Evolutionary conservation across 805 yeast species (phyloP), one percentile per base, ranked within the genome.

Genomic region (Blastobotrys attinorum): DNA sequence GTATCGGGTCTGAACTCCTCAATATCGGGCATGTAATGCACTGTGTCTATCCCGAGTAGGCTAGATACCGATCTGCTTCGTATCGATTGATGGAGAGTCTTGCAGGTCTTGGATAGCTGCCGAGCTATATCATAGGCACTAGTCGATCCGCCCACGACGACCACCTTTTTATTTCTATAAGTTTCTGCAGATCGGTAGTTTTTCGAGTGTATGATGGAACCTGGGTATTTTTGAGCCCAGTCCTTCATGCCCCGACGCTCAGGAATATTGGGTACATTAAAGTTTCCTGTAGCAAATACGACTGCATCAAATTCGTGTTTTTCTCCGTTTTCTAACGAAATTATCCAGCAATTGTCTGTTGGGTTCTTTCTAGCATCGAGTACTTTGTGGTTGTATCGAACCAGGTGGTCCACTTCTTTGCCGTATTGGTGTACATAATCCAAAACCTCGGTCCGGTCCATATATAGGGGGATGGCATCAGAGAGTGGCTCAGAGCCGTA

Each of bases 61-160:
- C n/a, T 13, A 17, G 22, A 11, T 4, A 18, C 15, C 20, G 27
- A n/a, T 3, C 29, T 3, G 6, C 42, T 70, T 49, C 83, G 65
- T 11, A 69, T 63, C 8, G 81, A 71, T 47, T 76, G 71, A 54
- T 70, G 69, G 11, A 79, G 65, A 40, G 54, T 51, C 7, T 69
- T 61, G 37, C 74, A 63, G 2, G 47, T 55, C 2, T 66, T 64
- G 1, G 79, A 73, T 16, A 80, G 55, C 56, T 83, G 89, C 45
- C 70, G 72, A 2, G 86, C 75, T 34, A 83, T 66, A 56, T 87
- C 95, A 16, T 77, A 73, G 22, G 90, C 95, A 23, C 87, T 78
- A 2, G 92, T 82, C 8, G 81, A 77, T 53, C 79, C 81, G 0
- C 95, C 95, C n/a, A 85, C 75, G 4, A 84, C 71, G 36, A 85